Base-by-base conservation (phyloP, 73 alveolate genomes). In the Effrenium voratum region DNA sequence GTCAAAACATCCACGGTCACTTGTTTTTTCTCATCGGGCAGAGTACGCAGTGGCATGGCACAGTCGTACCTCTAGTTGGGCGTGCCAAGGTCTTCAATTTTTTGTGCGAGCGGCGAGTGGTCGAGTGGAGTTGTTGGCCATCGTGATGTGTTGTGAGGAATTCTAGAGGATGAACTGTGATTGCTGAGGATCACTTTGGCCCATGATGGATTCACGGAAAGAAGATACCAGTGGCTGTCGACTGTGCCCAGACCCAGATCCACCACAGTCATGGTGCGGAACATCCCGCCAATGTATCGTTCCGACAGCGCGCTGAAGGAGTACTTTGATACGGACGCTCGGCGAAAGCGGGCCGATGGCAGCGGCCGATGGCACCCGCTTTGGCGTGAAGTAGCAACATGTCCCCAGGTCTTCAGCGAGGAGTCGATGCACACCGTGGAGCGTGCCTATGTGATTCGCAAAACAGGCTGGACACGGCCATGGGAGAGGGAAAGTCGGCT, bases 361-460 rank as follows among this genome's bases (percentile, higher is more conserved):
- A 57, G 30, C 68, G 22, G 22, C 22, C 22, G 30, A 72, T 72
- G 46, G 19, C 15, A 36, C 82, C 46, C 32, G 24, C 49, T 5
- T 0, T 72, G 82, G 15, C 5, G 5, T 36, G 52, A 73, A 36
- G 1, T 24, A 32, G 40, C 30, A 19, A 30, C 0, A 36, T 49
- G 30, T 46, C 24, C 60, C 81, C 15, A 90, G 97, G 97, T 90
- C 73, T 90, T 90, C 57, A 68, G 88, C 28, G 97, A 90, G 26
- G 97, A 90, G 59, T 68, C 97, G 2, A n/a, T 59, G 60, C 97
- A 90, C 75, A 90, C 97, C 28, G 97, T 90, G 45, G 97, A 90
- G 76, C 97, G 97, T 24, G 97, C 97, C 76, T 90, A 90, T 22
- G 97, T 90, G 38, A 90, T 90, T 50, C 97, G 97, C 97, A 66